phyloP scores from a whole-genome alignment of 768 basidiomycete genomes.

The Hydnum rufescens region DNA sequence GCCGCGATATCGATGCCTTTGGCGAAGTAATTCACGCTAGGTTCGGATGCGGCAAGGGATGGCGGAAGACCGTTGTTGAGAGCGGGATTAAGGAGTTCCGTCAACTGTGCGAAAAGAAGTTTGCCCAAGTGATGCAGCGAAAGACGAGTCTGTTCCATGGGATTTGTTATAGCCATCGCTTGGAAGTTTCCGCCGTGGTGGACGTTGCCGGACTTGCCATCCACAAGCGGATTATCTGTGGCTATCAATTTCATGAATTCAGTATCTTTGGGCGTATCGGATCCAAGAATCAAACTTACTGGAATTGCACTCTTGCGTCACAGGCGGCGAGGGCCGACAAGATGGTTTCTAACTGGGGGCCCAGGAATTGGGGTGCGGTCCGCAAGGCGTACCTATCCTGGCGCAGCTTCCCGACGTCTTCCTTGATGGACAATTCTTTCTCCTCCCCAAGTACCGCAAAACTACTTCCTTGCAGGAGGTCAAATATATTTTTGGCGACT shows the following conservation, averaged over 20 bases:
- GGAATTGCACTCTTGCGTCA: conserved; percentile 64
- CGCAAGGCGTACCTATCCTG: conserved; percentile 57
- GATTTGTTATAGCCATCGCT: conserved; percentile 65
- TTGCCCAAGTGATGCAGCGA: conserved; percentile 51
- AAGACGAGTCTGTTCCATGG: conserved; percentile 73
- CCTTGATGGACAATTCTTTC: conserved; percentile 47
- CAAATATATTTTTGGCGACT: conserved; percentile 45
- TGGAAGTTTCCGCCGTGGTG: conserved; percentile 86
- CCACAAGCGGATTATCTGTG: conserved; percentile 74
- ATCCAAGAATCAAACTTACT: conserved; percentile 40
- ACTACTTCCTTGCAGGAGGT: conserved; percentile 44
- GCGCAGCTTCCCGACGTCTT: conserved; percentile 52
- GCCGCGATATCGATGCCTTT: conserved; percentile 75
- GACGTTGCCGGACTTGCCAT: conserved; percentile 40
- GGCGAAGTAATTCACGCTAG: conserved; percentile 60
- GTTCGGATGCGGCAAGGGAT: conserved; percentile 57
- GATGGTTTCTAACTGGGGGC: conserved; percentile 70
- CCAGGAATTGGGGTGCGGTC: conserved; percentile 67
- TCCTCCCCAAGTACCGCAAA: conserved; percentile 44
- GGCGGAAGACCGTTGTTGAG: conserved; percentile 76
- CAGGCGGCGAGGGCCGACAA: conserved; percentile 38
- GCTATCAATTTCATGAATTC: conserved; percentile 23
- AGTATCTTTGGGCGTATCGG: neutral
- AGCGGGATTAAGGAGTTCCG: conserved; percentile 59
- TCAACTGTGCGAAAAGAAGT: conserved; percentile 41